Evolutionary conservation across 1,139 yeast species (phyloP), one percentile per base, ranked within the genome.

Genomic region (Kurtzmaniella quercitrusa): DNA sequence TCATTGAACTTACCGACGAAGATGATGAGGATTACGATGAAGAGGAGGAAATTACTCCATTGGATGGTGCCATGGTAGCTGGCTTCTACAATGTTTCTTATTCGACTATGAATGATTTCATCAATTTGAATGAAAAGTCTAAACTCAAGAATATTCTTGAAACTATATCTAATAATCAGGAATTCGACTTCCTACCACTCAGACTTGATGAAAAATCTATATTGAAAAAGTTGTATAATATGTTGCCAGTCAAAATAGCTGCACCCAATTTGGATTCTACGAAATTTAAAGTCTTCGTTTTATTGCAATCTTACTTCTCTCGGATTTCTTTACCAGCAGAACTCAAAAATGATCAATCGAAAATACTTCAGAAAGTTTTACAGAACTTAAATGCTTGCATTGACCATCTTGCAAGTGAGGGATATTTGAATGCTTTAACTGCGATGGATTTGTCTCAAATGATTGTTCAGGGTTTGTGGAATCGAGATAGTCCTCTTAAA

Each of bases 371-470:
- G 22, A 74, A 64, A 39, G 61, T 78, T 0, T 49, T 84, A 38
- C 69, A 68, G 3, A 57, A 89, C 26, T 63, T 88, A 8, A 73
- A 80, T 50, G 88, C 93, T 0, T 68, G 82, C 45, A 82, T 88
- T 22, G 97, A 93, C 59, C 67, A 84, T 1, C 65, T 89, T 37
- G 81, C 96, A 0, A 80, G 91, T 49, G 91, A 88, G 46, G 97
- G 98, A 0, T 71, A 74, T 49, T 63, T 91, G 54, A 86, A 82
- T 58, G 89, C 96, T 0, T 71, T 88, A 50, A 75, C 76, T 42
- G 94, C 89, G 0, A 88, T 93, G 86, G 98, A 93, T 57, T 59
- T 91, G 44, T 78, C 87, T 1, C 98, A 93, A 56, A 87, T 89
- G 95, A 65, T 88, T 9, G 80, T 85, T 1, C 98, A 93, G 60